Evolutionary conservation across 164 flowering plant genomes (phyloP), one percentile per base, ranked within the genome.

Genomic region (Pachysandra terminalis): DNA sequence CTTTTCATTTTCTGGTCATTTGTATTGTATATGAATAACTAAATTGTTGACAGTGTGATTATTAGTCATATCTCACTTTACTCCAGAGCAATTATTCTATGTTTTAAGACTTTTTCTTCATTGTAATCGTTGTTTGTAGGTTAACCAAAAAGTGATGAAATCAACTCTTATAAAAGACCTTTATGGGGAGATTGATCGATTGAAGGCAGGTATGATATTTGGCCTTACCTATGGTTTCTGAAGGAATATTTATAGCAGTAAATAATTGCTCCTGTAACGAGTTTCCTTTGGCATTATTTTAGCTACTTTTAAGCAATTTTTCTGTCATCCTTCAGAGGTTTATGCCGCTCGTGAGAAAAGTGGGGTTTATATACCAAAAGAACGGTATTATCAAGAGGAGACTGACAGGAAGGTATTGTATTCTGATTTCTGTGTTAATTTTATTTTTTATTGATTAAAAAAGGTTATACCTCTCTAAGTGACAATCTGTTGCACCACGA

Each of bases 111-210:
- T 23, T 26, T 55, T 53, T 59, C 19, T 13, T 32, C 16, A n/a
- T 56, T 14, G 17, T 0, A 22, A 21, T 21, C 17, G 17, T 28
- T 53, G 3, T 21, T 63, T 79, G 62, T 70, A 96, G 99, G 97
- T 96, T 5, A 96, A 93, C 69, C 98, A 93, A 75, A 91, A 96
- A 74, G 90, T 96, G 98, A 93, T 90, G 96, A 96, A 96, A 78
- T 75, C 98, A 37, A 90, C 98, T 59, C 91, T 96, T 54, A 96
- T 96, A 28, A 96, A 93, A 71, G 99, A 96, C 71, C 91, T 96
- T 25, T 96, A 96, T 80, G 92, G 97, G 70, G 99, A 96, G 80
- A 96, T 96, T 65, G 99, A 96, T 32, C 83, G 98, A 1, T 90
- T 96, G 28, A 96, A 96, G 77, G 90, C 84, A 64, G 99, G 98